Base-by-base conservation (phyloP, 2,329 filamentous ascomycete species). In the Sclerotinia minor region DNA sequence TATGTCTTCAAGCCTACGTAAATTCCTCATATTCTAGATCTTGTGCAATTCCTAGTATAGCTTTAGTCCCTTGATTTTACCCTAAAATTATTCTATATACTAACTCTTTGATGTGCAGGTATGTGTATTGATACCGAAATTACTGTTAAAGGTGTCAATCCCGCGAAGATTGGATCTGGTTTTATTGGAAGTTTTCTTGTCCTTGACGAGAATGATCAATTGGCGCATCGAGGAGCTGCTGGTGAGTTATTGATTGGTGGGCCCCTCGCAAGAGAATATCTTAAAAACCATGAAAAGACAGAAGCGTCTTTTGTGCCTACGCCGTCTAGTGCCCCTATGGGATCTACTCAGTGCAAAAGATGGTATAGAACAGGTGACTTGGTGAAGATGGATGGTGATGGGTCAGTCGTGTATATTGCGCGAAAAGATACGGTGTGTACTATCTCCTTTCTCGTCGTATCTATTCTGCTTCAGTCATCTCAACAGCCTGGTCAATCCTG, bases 281-380 rank as follows among this genome's bases (percentile, higher is more conserved):
- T 81, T 6, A 76, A 79, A n/a, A 76, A 79, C 29, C 73, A 74
- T 0, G 72, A 75, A 24, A 77, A 76, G 61, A 81, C 79, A 0
- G 60, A 73, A 2, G 72, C 72, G 17, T 67, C 74, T 1, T 81
- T 82, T 69, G 72, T 81, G 53, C 77, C 80, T 17, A 80, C 85
- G 60, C 85, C 85, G 0, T 75, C 75, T 0, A 89, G 85, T 83
- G 15, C 64, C 7, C 47, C 54, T 17, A 21, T 24, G 9, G 59
- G 13, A 21, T 24, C 29, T n/a, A 47, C 26, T 2, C 82, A 82
- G 1, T 78, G 81, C 7, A 72, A 68, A 11, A 78, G 83, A 5
- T 72, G 88, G 3, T 89, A 88, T 74, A 85, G 84, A 72, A 88
- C 86, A 0, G 87, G 86, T 0, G 86, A 89, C 70, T 77, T 88